Evolutionary conservation across 2,329 filamentous ascomycete genomes (phyloP).

Genomic region (Colletotrichum cereale): DNA sequence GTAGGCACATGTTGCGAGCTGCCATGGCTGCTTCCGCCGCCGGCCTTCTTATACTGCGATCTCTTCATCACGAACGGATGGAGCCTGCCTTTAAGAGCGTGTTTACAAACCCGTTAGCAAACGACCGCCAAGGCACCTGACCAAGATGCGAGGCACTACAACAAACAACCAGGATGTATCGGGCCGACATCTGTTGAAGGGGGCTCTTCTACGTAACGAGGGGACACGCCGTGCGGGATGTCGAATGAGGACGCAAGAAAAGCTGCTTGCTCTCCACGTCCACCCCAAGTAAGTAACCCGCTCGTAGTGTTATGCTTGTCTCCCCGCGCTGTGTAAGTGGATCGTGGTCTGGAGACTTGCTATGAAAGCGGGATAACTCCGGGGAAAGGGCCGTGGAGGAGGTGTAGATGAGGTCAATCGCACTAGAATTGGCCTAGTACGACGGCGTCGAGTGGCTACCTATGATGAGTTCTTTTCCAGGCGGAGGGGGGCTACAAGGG

Average conservation of each 20-base stretch:
- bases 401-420: slow-evolving; percentile 4
- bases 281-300: slow-evolving; percentile 9
- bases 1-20: neutral
- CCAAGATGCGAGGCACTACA: neutral
- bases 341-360: neutral
- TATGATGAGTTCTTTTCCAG: slow-evolving; percentile 25
- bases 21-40: neutral
- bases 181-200: slow-evolving; percentile 19
- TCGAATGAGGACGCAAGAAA: neutral
- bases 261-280: neutral
- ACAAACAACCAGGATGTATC: slow-evolving; percentile 23
- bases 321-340: neutral
- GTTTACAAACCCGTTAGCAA: slow-evolving; percentile 6
- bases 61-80: neutral
- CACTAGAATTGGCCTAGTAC: neutral
- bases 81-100: neutral
- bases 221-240: neutral
- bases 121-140: slow-evolving; percentile 10
- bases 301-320: neutral
- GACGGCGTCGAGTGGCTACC: slow-evolving; percentile 21
- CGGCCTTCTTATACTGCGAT: slow-evolving; percentile 24
- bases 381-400: neutral
- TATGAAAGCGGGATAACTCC: slow-evolving; percentile 24
- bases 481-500: neutral
- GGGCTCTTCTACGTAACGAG: slow-evolving; percentile 17